Evolutionary conservation across 2,329 filamentous ascomycete genomes (phyloP).

Genomic region (Beauveria rudraprayagi): DNA sequence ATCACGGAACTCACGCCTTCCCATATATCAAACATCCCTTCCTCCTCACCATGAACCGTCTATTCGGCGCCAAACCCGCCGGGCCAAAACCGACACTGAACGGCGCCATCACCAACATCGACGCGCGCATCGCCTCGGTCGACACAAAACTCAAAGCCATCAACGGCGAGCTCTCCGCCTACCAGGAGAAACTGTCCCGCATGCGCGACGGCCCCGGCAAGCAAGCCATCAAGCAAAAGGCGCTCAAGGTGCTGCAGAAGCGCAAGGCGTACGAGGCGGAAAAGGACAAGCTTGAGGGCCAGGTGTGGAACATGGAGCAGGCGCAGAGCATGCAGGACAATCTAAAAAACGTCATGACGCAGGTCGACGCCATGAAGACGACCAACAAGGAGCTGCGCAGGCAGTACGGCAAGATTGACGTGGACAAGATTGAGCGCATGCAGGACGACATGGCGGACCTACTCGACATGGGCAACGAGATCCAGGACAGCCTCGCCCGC

Average conservation of each 20-base stretch:
- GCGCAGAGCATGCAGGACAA: constrained; percentile 98
- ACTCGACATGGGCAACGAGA: constrained; percentile 96
- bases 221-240: constrained; percentile 85
- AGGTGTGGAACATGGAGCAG: constrained; percentile 99
- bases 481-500: constrained; percentile 85
- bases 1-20: background rate
- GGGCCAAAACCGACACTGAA: constrained; percentile 84
- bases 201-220: constrained; percentile 97
- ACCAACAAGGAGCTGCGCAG: constrained; percentile 87
- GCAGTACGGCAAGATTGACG: constrained; percentile 95
- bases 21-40: background rate
- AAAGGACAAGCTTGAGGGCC: constrained; percentile 85
- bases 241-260: constrained; percentile 85
- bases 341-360: constrained; percentile 96
- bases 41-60: constrained; percentile 68
- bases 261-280: constrained; percentile 92
- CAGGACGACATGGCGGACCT: constrained; percentile 99
- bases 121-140: constrained; percentile 74
- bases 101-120: constrained; percentile 76
- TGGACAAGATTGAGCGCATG: constrained; percentile 94
- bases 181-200: constrained; percentile 78
- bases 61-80: constrained; percentile 83
- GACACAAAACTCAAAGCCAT: constrained; percentile 92
- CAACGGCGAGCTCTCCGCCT: constrained; percentile 80
- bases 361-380: constrained; percentile 93